Conservation (phyloP, 2,329 filamentous ascomycete genomes). For the Plenodomus biglobosus region DNA sequence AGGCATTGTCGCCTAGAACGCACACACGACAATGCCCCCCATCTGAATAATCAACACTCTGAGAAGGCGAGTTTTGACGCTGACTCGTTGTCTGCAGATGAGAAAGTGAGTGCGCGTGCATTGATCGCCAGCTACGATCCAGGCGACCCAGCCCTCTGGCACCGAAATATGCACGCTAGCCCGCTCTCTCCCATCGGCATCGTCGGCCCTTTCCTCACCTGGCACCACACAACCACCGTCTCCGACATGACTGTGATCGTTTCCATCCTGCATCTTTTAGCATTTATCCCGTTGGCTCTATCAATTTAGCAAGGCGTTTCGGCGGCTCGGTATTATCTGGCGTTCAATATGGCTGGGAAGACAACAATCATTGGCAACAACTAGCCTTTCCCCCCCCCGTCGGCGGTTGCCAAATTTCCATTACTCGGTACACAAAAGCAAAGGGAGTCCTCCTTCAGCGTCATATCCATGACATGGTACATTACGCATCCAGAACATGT, state of each 20-base stretch:
- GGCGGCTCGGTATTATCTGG: constrained; percentile 21
- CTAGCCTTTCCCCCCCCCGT: constrained; percentile 20
- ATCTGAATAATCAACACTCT: background rate
- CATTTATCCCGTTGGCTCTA: constrained; percentile 24
- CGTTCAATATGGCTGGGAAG: constrained; percentile 20
- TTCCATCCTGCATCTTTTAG: constrained; percentile 11
- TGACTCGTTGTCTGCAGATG: constrained; percentile 28
- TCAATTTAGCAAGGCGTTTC: constrained; percentile 44
- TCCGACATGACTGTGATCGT: constrained; percentile 7
- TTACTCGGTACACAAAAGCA: constrained; percentile 38
- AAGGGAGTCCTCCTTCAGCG: constrained; percentile 2
- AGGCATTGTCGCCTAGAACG: constrained; percentile 5
- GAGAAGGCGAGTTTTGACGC: constrained; percentile 18
- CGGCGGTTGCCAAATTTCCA: constrained; percentile 15
- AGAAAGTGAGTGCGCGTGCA: constrained; percentile 20
- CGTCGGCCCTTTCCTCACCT: no score
- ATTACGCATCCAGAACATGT: constrained; percentile 14
- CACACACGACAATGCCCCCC: background rate
- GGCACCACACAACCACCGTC: no score
- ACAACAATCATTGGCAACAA: constrained; percentile 27
- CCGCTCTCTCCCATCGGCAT: constrained; percentile 17
- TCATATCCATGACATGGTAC: constrained; percentile 19
- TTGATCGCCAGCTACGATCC: constrained; percentile 31
- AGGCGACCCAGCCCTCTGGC: constrained; percentile 16
- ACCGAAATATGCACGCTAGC: constrained; percentile 11